These are phyloP conservation scores for Nitzschia sp. DNA, from an alignment of 108 stramenopile species.

Conservation along the genomic window DNA sequence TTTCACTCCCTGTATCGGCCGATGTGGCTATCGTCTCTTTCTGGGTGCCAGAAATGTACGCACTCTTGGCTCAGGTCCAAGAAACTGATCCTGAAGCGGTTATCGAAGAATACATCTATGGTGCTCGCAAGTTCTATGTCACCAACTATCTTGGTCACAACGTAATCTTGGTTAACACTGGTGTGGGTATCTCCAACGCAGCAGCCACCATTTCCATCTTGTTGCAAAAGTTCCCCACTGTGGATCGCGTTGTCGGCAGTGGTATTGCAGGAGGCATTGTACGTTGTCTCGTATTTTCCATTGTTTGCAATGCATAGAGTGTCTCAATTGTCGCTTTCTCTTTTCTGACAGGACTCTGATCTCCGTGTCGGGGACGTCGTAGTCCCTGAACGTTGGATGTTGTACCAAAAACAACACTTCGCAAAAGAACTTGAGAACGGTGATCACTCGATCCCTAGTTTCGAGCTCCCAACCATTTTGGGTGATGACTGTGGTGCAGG, in stretches of 20 bases:
- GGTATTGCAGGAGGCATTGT: conserved; percentile 15
- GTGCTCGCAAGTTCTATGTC: conserved; percentile 18
- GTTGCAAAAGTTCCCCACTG: conserved; percentile 10
- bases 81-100: background rate
- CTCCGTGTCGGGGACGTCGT: conserved; percentile 10
- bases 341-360: background rate
- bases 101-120: conserved; percentile 3
- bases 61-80: background rate
- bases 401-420: conserved; percentile 14
- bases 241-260: conserved; percentile 14
- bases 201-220: conserved; percentile 7
- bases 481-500: conserved; percentile 15
- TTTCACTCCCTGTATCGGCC: background rate
- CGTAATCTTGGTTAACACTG: conserved; percentile 4
- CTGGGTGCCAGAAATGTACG: conserved; percentile 13
- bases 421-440: conserved; percentile 10
- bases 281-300: background rate
- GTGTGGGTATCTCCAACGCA: conserved; percentile 11
- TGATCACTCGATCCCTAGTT: background rate
- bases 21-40: conserved; percentile 9
- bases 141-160: conserved; percentile 10
- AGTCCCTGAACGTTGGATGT: conserved; percentile 4
- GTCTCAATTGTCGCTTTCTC: background rate
- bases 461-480: background rate
- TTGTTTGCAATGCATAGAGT: background rate